phyloP scores from a whole-genome alignment of 116 monocot species.

The Cymodocea nodosa region DNA sequence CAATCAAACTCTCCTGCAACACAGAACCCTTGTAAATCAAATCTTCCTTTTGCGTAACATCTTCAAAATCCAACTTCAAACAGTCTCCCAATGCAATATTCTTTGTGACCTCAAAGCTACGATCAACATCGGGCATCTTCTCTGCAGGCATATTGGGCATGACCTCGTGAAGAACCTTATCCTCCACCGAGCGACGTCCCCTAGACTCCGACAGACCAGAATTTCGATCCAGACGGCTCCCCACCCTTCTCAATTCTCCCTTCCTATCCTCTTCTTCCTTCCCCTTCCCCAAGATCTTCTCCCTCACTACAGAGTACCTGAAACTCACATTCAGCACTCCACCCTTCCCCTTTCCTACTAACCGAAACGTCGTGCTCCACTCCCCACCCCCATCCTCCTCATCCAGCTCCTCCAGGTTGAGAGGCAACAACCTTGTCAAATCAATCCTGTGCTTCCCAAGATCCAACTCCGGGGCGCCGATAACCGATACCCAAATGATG shows the following conservation, averaged over 20 bases:
- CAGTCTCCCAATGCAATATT: background rate
- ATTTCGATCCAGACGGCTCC: background rate
- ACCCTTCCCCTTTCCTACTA: slow-evolving; percentile 57
- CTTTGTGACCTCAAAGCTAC: background rate
- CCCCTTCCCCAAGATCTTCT: background rate
- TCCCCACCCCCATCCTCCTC: slow-evolving; percentile 33
- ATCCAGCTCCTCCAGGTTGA: slow-evolving; percentile 58
- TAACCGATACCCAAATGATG: slow-evolving; percentile 23
- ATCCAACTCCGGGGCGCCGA: slow-evolving; percentile 31
- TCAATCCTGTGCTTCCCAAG: slow-evolving; percentile 66
- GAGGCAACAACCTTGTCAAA: slow-evolving; percentile 57
- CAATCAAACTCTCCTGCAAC: slow-evolving; percentile 8
- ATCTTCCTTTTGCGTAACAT: slow-evolving; percentile 5
- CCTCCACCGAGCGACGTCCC: slow-evolving; percentile 25
- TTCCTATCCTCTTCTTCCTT: slow-evolving; percentile 5
- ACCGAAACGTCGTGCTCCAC: slow-evolving; percentile 75
- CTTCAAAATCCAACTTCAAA: slow-evolving; percentile 8
- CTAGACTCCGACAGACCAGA: background rate
- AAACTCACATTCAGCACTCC: slow-evolving; percentile 66
- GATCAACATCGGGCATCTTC: background rate
- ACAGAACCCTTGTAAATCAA: background rate
- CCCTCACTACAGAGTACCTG: slow-evolving; percentile 27
- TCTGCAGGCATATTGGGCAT: slow-evolving; percentile 29
- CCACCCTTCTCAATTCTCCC: slow-evolving; percentile 6
- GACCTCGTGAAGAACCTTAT: slow-evolving; percentile 54